Conservation (phyloP, 495 filamentous ascomycete species). For the Podospora sp. region DNA sequence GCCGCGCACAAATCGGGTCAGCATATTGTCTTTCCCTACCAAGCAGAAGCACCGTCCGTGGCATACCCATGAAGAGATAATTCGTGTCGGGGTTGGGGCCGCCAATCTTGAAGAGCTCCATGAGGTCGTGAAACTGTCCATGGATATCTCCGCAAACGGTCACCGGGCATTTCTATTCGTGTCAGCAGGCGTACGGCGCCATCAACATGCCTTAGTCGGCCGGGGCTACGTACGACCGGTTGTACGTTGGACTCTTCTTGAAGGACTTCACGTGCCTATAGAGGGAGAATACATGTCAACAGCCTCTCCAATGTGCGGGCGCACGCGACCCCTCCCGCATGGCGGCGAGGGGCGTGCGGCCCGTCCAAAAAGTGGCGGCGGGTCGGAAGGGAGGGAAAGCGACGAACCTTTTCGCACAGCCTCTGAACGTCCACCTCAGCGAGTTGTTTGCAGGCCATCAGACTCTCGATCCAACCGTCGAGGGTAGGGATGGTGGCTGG, state of each 20-base stretch:
- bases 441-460: slow-evolving; percentile 99
- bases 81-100: slow-evolving; percentile 92
- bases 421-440: slow-evolving; percentile 92
- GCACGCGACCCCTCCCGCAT: slow-evolving; percentile 25
- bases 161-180: slow-evolving; percentile 81
- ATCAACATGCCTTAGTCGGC: background rate
- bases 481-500: slow-evolving; percentile 87
- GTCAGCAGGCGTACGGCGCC: slow-evolving; percentile 19
- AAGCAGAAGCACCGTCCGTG: slow-evolving; percentile 3
- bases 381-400: background rate
- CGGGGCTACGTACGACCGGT: slow-evolving; percentile 77
- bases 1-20: slow-evolving; percentile 18
- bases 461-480: slow-evolving; percentile 96
- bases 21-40: slow-evolving; percentile 14
- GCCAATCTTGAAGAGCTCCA: slow-evolving; percentile 93
- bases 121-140: slow-evolving; percentile 90
- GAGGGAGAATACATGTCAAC: slow-evolving; percentile 17
- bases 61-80: slow-evolving; percentile 91
- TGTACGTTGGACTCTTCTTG: slow-evolving; percentile 98
- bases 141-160: slow-evolving; percentile 94
- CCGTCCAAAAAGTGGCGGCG: background rate
- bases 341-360: slow-evolving; percentile 1
- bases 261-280: slow-evolving; percentile 89
- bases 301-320: slow-evolving; percentile 4
- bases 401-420: slow-evolving; percentile 91